These are phyloP conservation scores for Nitzschia putrida DNA, from an alignment of 108 stramenopile species.

Conservation along the genomic window DNA sequence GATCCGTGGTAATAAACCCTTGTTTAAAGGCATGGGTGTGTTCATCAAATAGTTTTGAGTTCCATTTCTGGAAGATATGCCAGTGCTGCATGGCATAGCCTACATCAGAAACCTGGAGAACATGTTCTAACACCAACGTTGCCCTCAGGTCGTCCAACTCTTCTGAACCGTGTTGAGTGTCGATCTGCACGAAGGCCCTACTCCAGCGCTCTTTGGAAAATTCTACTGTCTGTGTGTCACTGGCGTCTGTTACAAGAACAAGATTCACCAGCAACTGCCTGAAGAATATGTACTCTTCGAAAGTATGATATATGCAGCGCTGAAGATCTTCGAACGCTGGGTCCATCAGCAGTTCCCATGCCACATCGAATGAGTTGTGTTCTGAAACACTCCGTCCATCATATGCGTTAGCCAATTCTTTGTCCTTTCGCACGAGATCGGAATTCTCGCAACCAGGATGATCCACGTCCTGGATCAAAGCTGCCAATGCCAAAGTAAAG, in stretches of 20 bases:
- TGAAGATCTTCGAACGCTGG: slow-evolving; percentile 21
- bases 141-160: slow-evolving; percentile 10
- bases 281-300: slow-evolving; percentile 41
- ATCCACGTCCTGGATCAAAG: slow-evolving; percentile 54
- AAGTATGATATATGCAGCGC: slow-evolving; percentile 25
- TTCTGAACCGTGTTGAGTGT: neutral
- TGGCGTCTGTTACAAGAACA: slow-evolving; percentile 50
- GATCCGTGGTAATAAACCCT: slow-evolving; percentile 18
- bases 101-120: slow-evolving; percentile 41
- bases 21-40: slow-evolving; percentile 16
- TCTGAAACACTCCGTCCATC: slow-evolving; percentile 1
- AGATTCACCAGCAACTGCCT: slow-evolving; percentile 48
- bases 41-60: slow-evolving; percentile 37
- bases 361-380: slow-evolving; percentile 48
- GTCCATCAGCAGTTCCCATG: slow-evolving; percentile 44
- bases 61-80: slow-evolving; percentile 39
- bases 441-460: slow-evolving; percentile 39
- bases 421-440: slow-evolving; percentile 32
- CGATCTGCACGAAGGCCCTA: slow-evolving; percentile 16
- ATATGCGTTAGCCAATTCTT: slow-evolving; percentile 43
- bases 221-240: slow-evolving; percentile 15
- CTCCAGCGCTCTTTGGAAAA: slow-evolving; percentile 27
- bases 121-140: slow-evolving; percentile 37
- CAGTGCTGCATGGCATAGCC: slow-evolving; percentile 50
- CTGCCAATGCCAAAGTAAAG: slow-evolving; percentile 45